Base-by-base conservation (phyloP, 2,329 filamentous ascomycete genomes). In the Arthrinium puccinioides region DNA sequence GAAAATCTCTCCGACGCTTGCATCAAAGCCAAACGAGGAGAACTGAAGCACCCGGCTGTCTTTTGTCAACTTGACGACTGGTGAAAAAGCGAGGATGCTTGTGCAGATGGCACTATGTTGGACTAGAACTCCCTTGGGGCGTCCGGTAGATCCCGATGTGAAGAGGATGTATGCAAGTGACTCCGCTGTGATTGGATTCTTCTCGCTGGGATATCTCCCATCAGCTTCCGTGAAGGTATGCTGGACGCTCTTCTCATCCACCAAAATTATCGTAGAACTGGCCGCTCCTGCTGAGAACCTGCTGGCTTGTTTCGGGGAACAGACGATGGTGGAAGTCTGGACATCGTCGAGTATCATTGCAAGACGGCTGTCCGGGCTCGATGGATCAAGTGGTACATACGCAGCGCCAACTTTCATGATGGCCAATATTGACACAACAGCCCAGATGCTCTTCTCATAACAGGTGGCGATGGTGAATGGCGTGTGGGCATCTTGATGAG, bases 1-100 rank as follows among this genome's bases (percentile, higher is more conserved):
- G 6, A 78, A 57, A 1, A 70, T 66, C 43, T 78, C 74, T 0
- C 68, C 50, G 0, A 78, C 55, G 9, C 66, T 67, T 3, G 69
- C 63, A 33, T 79, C 72, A 21, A 74, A 73, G 3, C 68, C 70
- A 44, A 70, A 74, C 7, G 32, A 35, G 11, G 32, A 21, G 4
- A 21, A 21, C 32, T 35, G 32, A 5, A 35, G n/a, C 6, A 35
- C 32, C 19, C 32, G 23, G 32, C 32, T 35, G 1, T 21, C 19
- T 7, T 13, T 23, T 14, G 66, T 2, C 71, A 74, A 32, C 74
- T 70, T 39, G 76, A 70, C 16, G 80, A 44, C 6, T 24, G 29
- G 16, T 8, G 30, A 20, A n/a, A 26, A 19, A 6, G 21, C 30
- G 10, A 15, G 36, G 16, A 19, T 20, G 18, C 36, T 23, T 5